A percentile compares a stretch with the other conserved stretches of the same genome.
These are phyloP conservation scores for Globisporangium rhizosaccharum DNA, from an alignment of 352 stramenopile genomes.

Conservation along the genomic window DNA sequence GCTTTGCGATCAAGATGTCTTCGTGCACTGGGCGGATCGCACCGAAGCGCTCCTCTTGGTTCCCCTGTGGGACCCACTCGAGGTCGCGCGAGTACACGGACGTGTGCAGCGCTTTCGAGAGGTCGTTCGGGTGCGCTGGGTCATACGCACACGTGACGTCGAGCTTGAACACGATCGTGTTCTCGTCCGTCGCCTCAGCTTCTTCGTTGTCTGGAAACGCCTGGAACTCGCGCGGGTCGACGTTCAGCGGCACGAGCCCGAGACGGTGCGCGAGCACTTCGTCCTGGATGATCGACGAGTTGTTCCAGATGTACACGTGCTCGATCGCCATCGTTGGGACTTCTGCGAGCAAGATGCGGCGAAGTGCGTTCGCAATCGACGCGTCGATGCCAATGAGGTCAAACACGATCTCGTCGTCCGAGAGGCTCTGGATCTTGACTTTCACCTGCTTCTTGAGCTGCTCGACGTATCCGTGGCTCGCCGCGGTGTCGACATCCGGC, in stretches of 20 bases:
- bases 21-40: conserved; percentile 87
- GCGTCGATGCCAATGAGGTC: conserved; percentile 90
- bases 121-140: conserved; percentile 49
- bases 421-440: conserved; percentile 80
- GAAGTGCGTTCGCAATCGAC: conserved; percentile 90
- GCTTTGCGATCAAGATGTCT: conserved; percentile 96
- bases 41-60: conserved; percentile 90
- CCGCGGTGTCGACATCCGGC: conserved; percentile 69
- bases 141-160: conserved; percentile 87
- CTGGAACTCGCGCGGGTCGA: conserved; percentile 84
- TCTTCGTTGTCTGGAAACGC: conserved; percentile 84
- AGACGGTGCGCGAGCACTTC: conserved; percentile 90
- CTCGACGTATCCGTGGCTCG: conserved; percentile 75
- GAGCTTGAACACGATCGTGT: conserved; percentile 96
- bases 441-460: conserved; percentile 82
- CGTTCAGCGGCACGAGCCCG: conserved; percentile 79
- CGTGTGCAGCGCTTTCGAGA: conserved; percentile 14
- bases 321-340: conserved; percentile 93
- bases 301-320: conserved; percentile 93
- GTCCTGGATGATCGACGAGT: conserved; percentile 93
- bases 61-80: conserved; percentile 95
- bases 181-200: conserved; percentile 91
- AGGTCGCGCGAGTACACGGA: conserved; percentile 92
- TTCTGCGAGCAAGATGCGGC: conserved; percentile 88
- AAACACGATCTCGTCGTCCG: conserved; percentile 89